Evolutionary conservation across 805 yeast genomes (phyloP), one percentile per base, ranked within the genome.

Genomic region (Teunomyces panamensis): DNA sequence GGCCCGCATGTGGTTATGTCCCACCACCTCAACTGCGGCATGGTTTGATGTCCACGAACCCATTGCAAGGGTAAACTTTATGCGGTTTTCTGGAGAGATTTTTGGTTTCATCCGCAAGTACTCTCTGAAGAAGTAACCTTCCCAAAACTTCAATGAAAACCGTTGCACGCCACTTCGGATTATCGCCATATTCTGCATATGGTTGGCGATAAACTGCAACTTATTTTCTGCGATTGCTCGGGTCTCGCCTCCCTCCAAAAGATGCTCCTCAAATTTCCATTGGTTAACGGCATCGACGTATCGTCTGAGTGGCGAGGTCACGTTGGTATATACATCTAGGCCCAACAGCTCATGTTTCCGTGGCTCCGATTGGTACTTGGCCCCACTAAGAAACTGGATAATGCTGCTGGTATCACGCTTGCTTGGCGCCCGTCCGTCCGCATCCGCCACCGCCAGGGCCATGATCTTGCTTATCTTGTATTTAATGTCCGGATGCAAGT

Each of bases 291-390:
- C 55, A 42, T 62, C 67, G 5, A 58, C 57, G 39, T 58, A 62
- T 43, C 67, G 49, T 43, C 67, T 43, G 47, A 62, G 55, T 2
- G 67, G 67, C 2, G 67, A 90, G 0, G 98, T 91, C 7, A 87
- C 84, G 14, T 89, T 86, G 4, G 85, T 74, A 58, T 91, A 89
- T 5, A 68, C 61, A 0, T 66, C 62, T 7, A 87, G 65, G 3
- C 91, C 95, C 26, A 89, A 65, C 53, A 86, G 79, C 17, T 73
- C 69, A 65, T 90, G 97, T 0, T 56, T 59, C 0, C 56, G 52
- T 0, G 87, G 78, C 1, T 48, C 43, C 0, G 77, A 63, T 2
- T 81, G 68, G 39, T 78, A 73, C 32, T 69, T 71, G 3, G 92
- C 84, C 14, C 81, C 69, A 2, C 78, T 75, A 56, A 83, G 60